phyloP scores from a whole-genome alignment of 1,284 basidiomycete genomes.

The Cronartium quercuum region DNA sequence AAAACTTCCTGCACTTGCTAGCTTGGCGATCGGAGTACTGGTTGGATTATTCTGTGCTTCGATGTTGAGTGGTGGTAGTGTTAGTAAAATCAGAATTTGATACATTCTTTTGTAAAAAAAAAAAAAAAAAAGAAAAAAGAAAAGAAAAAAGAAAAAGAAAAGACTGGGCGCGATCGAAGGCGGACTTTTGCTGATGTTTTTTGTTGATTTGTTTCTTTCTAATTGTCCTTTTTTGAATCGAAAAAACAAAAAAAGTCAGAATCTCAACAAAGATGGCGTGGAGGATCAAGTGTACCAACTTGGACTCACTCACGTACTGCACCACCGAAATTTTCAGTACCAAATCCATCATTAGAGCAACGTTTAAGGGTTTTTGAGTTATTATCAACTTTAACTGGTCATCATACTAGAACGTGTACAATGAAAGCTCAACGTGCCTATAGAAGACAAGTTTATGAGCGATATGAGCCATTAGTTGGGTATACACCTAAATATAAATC shows the following conservation, averaged over 20 bases:
- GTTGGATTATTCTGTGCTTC: constrained; percentile 30
- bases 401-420: constrained; percentile 82
- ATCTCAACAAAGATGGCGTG: constrained; percentile 15
- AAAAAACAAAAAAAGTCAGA: constrained; percentile 2
- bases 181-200: background rate
- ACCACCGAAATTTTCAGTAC: constrained; percentile 15
- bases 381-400: constrained; percentile 73
- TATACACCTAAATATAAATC: constrained; percentile 56
- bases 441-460: constrained; percentile 70
- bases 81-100: background rate
- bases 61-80: background rate
- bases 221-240: background rate
- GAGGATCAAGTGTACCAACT: constrained; percentile 30
- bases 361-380: constrained; percentile 75
- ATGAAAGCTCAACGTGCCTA: constrained; percentile 74
- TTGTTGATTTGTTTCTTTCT: background rate
- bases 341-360: constrained; percentile 56
- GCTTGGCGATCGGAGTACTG: constrained; percentile 25
- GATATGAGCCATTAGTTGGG: constrained; percentile 74
- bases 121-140: too few relatives aligned
- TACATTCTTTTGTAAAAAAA: background rate
- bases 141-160: too few relatives aligned
- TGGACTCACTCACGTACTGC: constrained; percentile 39
- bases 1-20: constrained; percentile 30
- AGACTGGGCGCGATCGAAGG: background rate